A percentile compares a stretch with the other conserved stretches of the same genome.
These are phyloP conservation scores for Rhodotorula toruloides DNA, from an alignment of 768 basidiomycete species.

Conservation along the genomic window DNA sequence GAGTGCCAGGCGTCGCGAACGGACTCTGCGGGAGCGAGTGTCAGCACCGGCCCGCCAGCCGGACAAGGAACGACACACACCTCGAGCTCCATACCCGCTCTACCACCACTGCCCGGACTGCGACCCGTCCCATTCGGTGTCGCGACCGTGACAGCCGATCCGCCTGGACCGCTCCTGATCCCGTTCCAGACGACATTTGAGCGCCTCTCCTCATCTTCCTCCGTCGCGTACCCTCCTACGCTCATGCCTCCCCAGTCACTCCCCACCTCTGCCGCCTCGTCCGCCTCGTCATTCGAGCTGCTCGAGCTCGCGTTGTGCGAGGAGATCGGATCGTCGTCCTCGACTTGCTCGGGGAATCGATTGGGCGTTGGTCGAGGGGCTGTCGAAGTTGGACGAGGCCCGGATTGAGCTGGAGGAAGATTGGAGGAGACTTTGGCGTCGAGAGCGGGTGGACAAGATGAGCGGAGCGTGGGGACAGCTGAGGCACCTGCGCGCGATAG, in stretches of 20 bases:
- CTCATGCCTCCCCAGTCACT: conserved; percentile 35
- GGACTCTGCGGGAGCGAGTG: background rate
- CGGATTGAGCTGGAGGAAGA: background rate
- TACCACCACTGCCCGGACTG: conserved; percentile 19
- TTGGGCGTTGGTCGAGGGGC: conserved; percentile 25
- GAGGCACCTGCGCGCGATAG: conserved; percentile 29
- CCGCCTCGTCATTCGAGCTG: conserved; percentile 3
- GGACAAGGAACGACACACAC: background rate
- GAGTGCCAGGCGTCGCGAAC: conserved; percentile 23
- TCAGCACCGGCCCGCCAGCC: too few species aligned
- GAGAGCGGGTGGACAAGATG: background rate
- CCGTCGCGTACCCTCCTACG: conserved; percentile 27
- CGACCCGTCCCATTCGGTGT: background rate
- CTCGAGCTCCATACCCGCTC: conserved; percentile 28
- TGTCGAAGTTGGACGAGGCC: background rate
- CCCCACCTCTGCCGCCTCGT: conserved; percentile 14
- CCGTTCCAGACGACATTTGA: conserved; percentile 35
- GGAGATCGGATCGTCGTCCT: conserved; percentile 3
- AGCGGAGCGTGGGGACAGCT: conserved; percentile 21
- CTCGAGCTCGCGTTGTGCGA: background rate
- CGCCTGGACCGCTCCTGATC: conserved; percentile 27
- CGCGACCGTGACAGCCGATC: background rate
- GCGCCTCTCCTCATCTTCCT: conserved; percentile 26
- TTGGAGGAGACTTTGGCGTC: background rate
- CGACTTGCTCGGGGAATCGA: conserved; percentile 31